A percentile compares a stretch with the other conserved stretches of the same genome.
Evolutionary conservation across 148 eudicot genomes (phyloP).

Genomic region (Silene latifolia): DNA sequence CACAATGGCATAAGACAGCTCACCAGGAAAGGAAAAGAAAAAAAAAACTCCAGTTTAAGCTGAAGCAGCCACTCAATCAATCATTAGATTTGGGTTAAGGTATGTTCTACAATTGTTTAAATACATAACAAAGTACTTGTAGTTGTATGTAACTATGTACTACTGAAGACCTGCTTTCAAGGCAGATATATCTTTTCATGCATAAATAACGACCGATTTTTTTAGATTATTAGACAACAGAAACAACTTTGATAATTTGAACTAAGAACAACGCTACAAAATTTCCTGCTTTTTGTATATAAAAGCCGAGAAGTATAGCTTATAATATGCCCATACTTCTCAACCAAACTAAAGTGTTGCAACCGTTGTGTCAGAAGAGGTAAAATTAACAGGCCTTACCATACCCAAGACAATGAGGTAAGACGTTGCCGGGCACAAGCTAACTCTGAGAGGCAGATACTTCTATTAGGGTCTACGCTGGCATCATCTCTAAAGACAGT

Average conservation of each 20-base stretch:
- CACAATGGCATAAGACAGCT: background rate
- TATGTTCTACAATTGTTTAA: background rate
- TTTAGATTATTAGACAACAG: background rate
- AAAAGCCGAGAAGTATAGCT: background rate
- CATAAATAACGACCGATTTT: background rate
- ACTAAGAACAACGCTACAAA: background rate
- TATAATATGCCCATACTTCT: background rate
- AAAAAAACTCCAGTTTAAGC: constrained; percentile 1
- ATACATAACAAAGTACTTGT: background rate
- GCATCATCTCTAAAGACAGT: constrained; percentile 1
- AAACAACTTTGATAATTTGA: background rate
- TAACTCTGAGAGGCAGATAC: background rate
- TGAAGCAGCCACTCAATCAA: constrained; percentile 1
- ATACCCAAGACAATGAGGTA: background rate
- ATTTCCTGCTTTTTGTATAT: background rate
- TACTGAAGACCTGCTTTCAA: background rate
- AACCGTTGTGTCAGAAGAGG: background rate
- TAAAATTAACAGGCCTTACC: background rate
- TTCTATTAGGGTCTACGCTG: background rate
- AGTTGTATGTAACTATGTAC: background rate
- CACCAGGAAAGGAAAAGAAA: constrained; percentile 2
- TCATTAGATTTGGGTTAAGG: background rate
- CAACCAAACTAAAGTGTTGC: background rate
- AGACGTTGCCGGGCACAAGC: background rate
- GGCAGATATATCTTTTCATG: background rate